phyloP scores from a whole-genome alignment of 2,329 filamentous ascomycete species.

The Colletotrichum eleusines region DNA sequence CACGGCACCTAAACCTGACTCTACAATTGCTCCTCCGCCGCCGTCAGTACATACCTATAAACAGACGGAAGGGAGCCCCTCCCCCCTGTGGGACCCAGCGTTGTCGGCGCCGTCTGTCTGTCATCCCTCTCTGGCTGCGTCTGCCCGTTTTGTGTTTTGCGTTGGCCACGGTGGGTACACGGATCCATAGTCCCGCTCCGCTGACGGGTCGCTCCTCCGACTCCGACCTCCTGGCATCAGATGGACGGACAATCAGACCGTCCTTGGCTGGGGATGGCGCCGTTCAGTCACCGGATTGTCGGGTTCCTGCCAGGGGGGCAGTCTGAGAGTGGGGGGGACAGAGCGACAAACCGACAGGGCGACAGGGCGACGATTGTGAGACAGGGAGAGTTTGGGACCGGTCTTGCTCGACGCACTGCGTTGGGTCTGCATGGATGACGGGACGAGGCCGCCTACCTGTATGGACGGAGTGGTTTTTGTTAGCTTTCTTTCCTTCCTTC shows the following conservation, averaged over 20 bases:
- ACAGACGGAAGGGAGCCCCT: not conserved
- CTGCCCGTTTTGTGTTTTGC: not conserved
- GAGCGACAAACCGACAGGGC: not conserved
- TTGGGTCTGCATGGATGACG: not conserved
- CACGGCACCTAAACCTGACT: not conserved
- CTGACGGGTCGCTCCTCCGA: not conserved
- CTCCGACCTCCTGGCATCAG: not conserved
- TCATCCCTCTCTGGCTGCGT: not conserved
- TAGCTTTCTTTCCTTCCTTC: too few relatives aligned
- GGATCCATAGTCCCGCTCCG: not conserved
- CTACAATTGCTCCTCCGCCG: not conserved
- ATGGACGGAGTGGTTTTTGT: not conserved
- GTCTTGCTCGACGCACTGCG: slow-evolving; percentile 23
- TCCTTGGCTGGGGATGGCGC: not conserved
- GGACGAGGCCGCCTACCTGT: not conserved
- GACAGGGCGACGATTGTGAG: slow-evolving; percentile 26
- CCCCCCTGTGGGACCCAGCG: not conserved
- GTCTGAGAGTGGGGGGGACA: not conserved
- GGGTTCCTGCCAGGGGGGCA: not conserved
- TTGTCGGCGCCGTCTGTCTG: not conserved
- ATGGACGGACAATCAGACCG: not conserved
- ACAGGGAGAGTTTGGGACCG: slow-evolving; percentile 34
- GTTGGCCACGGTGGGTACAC: not conserved
- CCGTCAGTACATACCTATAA: not conserved
- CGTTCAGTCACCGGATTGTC: slow-evolving; percentile 1